Evolutionary conservation across 805 yeast genomes (phyloP), one percentile per base, ranked within the genome.

Genomic region (Candida caryicola): DNA sequence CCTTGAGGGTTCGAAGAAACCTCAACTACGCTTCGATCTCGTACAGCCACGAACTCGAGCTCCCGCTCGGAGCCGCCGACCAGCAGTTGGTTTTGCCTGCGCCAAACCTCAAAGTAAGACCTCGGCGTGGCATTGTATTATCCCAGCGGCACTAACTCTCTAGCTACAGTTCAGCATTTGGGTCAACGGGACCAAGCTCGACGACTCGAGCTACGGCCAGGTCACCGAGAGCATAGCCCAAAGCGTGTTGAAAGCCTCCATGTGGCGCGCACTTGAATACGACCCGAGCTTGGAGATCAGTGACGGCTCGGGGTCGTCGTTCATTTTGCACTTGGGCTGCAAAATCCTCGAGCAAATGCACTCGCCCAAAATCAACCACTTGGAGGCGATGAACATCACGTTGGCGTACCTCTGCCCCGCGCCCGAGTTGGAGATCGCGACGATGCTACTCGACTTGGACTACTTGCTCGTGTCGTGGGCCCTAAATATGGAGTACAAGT

Each of bases 401-500:
- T 21, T 21, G 10, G 10, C 25, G 7, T 21, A 21, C 10, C 25
- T 21, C 7, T 21, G 25, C 25, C 25, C 5, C 15, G 36, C 17
- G 2, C 13, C 36, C 3, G 19, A 27, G 14, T 14, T 40, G 4
- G 23, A 29, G 8, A 13, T 44, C 2, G 14, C 23, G 2, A 8
- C 8, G 17, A 13, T 40, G 23, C 17, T 40, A 7, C 14, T 18
- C 14, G 39, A 41, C 13, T 30, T 55, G 17, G 49, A 56, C 32
- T 55, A 56, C 26, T 39, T 45, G 33, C 40, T 52, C 13, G 28
- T 44, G 4, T 49, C 58, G 5, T 44, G 55, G 36, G 17, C 54
- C 15, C 18, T 55, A 17, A 46, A 53, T 21, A 43, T 51, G n/a
- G 62, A 57, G 38, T 48, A 42, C 40, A 45, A 37, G 21, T 52